Conservation (phyloP, 305 asterid species). For the Rubia peregrina region DNA sequence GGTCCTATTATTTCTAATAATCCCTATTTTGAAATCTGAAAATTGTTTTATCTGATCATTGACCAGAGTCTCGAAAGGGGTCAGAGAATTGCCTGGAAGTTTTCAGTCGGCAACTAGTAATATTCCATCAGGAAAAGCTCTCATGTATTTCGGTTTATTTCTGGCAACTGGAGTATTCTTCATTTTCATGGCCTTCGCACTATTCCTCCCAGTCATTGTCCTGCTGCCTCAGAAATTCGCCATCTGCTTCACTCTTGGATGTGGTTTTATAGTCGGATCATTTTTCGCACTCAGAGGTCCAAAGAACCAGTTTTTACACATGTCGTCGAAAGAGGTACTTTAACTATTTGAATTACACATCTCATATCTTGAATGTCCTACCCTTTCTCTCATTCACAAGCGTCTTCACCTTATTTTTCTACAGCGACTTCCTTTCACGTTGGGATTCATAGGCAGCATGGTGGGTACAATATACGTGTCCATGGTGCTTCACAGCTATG, state of each 20-base stretch:
- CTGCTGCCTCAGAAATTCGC: slow-evolving; percentile 90
- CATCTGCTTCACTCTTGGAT: slow-evolving; percentile 78
- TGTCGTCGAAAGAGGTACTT: slow-evolving; percentile 78
- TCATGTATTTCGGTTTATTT: slow-evolving; percentile 74
- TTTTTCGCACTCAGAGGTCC: slow-evolving; percentile 89
- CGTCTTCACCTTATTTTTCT: slow-evolving; percentile 16
- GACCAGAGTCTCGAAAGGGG: slow-evolving; percentile 82
- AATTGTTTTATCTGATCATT: neutral
- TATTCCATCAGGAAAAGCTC: slow-evolving; percentile 89
- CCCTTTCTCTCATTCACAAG: slow-evolving; percentile 17
- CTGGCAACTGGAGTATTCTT: slow-evolving; percentile 82
- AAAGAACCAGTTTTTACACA: slow-evolving; percentile 64
- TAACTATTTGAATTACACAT: neutral
- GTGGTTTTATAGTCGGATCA: slow-evolving; percentile 74
- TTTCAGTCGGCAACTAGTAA: slow-evolving; percentile 82
- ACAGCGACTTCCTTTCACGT: slow-evolving; percentile 89
- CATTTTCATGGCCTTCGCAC: slow-evolving; percentile 71
- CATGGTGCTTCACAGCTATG: slow-evolving; percentile 90
- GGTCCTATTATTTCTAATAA: neutral
- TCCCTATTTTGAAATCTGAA: neutral
- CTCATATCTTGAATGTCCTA: neutral
- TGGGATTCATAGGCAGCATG: slow-evolving; percentile 87
- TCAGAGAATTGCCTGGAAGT: slow-evolving; percentile 77
- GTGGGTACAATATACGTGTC: slow-evolving; percentile 79
- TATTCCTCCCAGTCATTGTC: slow-evolving; percentile 87